A percentile compares a stretch with the other conserved stretches of the same genome.
Conservation (phyloP, 305 asterid species). For the Ilex paraguariensis region DNA sequence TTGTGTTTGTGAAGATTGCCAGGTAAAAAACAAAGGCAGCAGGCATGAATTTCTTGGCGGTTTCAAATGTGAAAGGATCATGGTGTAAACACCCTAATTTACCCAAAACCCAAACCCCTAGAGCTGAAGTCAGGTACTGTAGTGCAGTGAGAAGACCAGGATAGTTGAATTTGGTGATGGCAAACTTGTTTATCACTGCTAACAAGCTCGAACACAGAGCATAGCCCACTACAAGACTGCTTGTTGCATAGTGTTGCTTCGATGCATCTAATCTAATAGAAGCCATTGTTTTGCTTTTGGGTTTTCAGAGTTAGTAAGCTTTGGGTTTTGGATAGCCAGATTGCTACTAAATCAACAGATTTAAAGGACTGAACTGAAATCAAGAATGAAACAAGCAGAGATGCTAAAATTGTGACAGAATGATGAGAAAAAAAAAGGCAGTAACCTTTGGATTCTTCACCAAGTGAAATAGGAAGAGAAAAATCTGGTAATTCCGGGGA, state of each 20-base stretch:
- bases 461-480: no score
- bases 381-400: no score
- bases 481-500: no score
- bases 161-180: conserved; percentile 79
- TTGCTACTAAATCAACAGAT: no score
- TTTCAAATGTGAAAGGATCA: conserved; percentile 64
- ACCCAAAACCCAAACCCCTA: conserved; percentile 80
- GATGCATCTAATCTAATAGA: conserved; percentile 50
- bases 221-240: conserved; percentile 79
- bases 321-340: no score
- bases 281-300: conserved; percentile 30
- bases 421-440: no score
- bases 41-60: conserved; percentile 86
- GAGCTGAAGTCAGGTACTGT: conserved; percentile 79
- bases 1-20: conserved; percentile 90
- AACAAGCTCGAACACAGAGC: conserved; percentile 92
- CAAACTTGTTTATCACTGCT: conserved; percentile 87
- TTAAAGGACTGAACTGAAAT: no score
- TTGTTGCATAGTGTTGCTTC: conserved; percentile 61
- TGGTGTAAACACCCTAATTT: conserved; percentile 72
- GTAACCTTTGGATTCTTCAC: no score
- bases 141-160: conserved; percentile 90
- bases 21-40: conserved; percentile 83
- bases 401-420: no score
- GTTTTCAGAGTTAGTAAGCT: background rate